phyloP scores from a whole-genome alignment of 768 basidiomycete genomes.

The Brasilioporus rufonigricans region DNA sequence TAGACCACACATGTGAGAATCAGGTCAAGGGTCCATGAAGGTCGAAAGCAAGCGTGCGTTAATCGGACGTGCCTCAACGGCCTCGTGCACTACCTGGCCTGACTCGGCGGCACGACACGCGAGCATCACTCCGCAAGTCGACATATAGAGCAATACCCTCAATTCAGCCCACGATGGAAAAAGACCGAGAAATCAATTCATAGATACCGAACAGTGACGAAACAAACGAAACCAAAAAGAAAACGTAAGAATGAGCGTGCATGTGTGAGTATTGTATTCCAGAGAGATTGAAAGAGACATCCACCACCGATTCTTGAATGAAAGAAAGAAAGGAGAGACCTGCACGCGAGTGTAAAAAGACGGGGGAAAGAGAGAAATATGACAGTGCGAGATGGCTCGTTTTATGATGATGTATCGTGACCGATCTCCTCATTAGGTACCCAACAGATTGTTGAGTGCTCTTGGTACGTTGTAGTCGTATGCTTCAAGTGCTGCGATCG shows the following conservation, averaged over 20 bases:
- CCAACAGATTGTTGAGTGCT: constrained; percentile 74
- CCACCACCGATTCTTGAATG: constrained; percentile 13
- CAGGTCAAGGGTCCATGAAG: background rate
- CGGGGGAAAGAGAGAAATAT: constrained; percentile 10
- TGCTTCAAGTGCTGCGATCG: constrained; percentile 80
- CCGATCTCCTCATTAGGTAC: constrained; percentile 21
- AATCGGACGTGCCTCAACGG: background rate
- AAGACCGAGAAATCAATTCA: constrained; percentile 19
- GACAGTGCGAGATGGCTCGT: constrained; percentile 22
- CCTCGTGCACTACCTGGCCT: background rate
- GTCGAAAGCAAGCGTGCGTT: background rate
- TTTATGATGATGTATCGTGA: constrained; percentile 10
- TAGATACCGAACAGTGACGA: background rate
- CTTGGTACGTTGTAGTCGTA: constrained; percentile 79
- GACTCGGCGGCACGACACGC: background rate
- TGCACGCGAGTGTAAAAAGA: background rate
- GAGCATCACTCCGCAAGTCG: background rate
- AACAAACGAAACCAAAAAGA: constrained; percentile 1
- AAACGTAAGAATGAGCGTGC: constrained; percentile 29
- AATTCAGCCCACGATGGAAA: background rate
- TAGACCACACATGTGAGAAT: constrained; percentile 16
- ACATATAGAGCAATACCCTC: background rate
- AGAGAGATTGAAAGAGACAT: constrained; percentile 16
- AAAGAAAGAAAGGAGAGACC: background rate
- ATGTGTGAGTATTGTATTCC: constrained; percentile 29